Conservation (phyloP, 177 flowering plant genomes). For the Vitis hybrid region DNA sequence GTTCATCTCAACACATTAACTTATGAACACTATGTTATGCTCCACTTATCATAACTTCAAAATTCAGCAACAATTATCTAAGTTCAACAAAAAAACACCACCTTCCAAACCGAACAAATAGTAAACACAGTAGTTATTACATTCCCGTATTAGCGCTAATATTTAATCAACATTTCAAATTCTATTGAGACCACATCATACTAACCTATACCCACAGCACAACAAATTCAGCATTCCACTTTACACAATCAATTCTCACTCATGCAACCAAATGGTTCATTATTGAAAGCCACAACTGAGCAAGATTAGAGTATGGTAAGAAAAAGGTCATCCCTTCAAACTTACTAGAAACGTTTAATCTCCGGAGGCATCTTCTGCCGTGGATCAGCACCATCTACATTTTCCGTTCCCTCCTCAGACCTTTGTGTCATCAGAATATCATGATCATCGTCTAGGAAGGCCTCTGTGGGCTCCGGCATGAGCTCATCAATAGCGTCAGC, state of each 20-base stretch:
- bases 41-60: not conserved
- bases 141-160: too few relatives aligned
- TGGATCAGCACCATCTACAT: conserved; percentile 66
- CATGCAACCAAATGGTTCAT: not conserved
- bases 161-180: too few relatives aligned
- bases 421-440: conserved; percentile 93
- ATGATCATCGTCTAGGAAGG: conserved; percentile 79
- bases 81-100: not conserved
- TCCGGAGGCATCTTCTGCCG: conserved; percentile 83
- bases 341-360: conserved; percentile 89
- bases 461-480: conserved; percentile 87
- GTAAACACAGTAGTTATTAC: too few relatives aligned
- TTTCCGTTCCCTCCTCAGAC: conserved; percentile 69
- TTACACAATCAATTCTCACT: not conserved
- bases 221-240: not conserved
- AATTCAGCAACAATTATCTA: not conserved
- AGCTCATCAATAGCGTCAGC: conserved; percentile 85
- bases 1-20: not conserved
- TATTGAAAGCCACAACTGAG: not conserved
- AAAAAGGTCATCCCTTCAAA: not conserved
- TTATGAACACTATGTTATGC: not conserved
- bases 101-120: not conserved
- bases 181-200: too few relatives aligned
- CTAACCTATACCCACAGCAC: not conserved
- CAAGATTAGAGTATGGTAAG: not conserved